phyloP scores from a whole-genome alignment of 495 filamentous ascomycete species.

The Daldinia bambusicola region DNA sequence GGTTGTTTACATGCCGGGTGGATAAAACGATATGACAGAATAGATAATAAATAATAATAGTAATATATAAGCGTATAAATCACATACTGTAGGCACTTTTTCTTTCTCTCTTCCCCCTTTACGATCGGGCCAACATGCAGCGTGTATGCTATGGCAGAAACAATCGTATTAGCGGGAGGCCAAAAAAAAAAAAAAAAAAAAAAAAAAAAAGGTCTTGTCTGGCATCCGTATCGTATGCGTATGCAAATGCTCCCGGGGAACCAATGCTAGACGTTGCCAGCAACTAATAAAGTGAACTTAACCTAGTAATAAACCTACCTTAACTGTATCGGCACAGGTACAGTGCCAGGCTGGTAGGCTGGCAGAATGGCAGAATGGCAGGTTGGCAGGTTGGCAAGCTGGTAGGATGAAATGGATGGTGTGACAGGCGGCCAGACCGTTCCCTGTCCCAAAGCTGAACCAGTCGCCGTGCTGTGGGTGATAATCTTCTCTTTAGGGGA shows the following conservation, averaged over 20 bases:
- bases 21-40: conserved; percentile 21
- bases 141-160: neutral
- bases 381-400: neutral
- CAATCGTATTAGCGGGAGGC: conserved; percentile 10
- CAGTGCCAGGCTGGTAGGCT: no score
- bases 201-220: conserved; percentile 12
- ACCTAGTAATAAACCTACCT: conserved; percentile 13
- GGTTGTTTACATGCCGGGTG: conserved; percentile 33
- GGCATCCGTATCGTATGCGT: conserved; percentile 13
- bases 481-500: conserved; percentile 40
- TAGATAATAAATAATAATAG: conserved; percentile 9
- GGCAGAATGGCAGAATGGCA: no score
- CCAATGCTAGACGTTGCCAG: conserved; percentile 3
- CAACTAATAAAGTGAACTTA: conserved; percentile 14
- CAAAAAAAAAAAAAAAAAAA: no score
- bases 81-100: conserved; percentile 6
- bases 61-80: conserved; percentile 11
- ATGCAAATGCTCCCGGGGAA: neutral
- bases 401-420: conserved; percentile 22
- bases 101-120: neutral
- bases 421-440: conserved; percentile 15
- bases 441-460: conserved; percentile 21
- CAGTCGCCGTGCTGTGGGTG: conserved; percentile 26
- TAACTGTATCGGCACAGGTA: conserved; percentile 14
- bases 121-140: conserved; percentile 3